Evolutionary conservation across 495 filamentous ascomycete species (phyloP), one percentile per base, ranked within the genome.

Genomic region (Tuber calosporum): DNA sequence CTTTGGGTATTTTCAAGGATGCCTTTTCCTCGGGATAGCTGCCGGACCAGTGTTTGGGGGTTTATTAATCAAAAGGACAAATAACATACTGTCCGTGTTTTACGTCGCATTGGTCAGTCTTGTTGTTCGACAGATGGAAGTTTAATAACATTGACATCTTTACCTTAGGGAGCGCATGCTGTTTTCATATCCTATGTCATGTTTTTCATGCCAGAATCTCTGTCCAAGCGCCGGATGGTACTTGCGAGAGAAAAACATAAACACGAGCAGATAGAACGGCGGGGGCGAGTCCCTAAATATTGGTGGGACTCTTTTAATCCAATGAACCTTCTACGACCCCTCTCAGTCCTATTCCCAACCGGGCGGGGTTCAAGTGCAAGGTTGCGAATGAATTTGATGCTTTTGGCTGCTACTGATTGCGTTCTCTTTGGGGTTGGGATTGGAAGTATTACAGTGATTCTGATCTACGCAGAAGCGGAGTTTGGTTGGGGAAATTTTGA

Each of bases 1-100:
- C 36, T 97, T 99, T 82, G 93, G 91, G 4, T 92, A 92, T 76
- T 90, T 97, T 74, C 93, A 97, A 78, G 93, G 92, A 20, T 90
- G 89, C 77, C 85, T 99, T 22, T 99, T 97, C 79, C 86, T 87
- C 13, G 95, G 95, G 38, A 89, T 97, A 67, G 94, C 95, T 6
- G 74, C 91, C 19, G 95, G 95, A 0, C 95, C 95, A 2, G 84
- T 93, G 20, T 75, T 95, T 13, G 91, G 92, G 4, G 95, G 91
- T 11, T 88, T 90, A 74, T 78, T 98, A 43, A 88, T 97, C 67
- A 86, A 90, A 77, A 83, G 82, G 77, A 93, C 91, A 0, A 90
- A 89, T 1, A 85, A 86, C 4, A 83, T 93, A 19, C 77, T 96
- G 34, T 85, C 85, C 36, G 87, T 96, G 43, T 99, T 99, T 81